Conservation (phyloP, 1,139 yeast species). For the Pichia kudriavzevii region DNA sequence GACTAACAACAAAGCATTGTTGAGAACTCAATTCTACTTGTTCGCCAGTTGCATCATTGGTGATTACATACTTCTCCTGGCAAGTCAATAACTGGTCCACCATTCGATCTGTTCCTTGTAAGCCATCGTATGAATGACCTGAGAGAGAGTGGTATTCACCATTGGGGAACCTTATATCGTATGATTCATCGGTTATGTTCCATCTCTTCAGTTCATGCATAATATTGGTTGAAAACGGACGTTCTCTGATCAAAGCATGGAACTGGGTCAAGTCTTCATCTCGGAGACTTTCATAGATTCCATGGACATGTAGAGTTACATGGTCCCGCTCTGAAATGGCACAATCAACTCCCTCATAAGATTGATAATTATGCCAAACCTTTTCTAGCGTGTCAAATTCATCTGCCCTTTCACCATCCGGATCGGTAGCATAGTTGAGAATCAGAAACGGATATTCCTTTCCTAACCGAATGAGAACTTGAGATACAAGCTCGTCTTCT, state of each 20-base stretch:
- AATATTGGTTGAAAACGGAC: neutral
- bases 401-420: slow-evolving; percentile 4
- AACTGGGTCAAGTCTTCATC: neutral
- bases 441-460: slow-evolving; percentile 4
- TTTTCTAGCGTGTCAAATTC: slow-evolving; percentile 1
- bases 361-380: slow-evolving; percentile 4
- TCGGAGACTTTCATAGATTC: neutral
- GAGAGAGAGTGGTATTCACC: slow-evolving; percentile 8
- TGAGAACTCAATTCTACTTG: slow-evolving; percentile 29
- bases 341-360: neutral
- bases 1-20: slow-evolving; percentile 39
- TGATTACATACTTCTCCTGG: slow-evolving; percentile 14
- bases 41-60: slow-evolving; percentile 10
- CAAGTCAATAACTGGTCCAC: slow-evolving; percentile 16
- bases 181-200: neutral
- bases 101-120: slow-evolving; percentile 9
- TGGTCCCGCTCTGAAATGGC: neutral
- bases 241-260: neutral
- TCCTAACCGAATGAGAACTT: neutral
- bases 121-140: slow-evolving; percentile 15
- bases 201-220: neutral
- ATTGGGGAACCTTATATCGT: slow-evolving; percentile 1
- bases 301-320: neutral
- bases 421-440: slow-evolving; percentile 1
- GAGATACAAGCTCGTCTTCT: neutral